Evolutionary conservation across 331 rosid genomes (phyloP).

Genomic region (Acacia concinna): DNA sequence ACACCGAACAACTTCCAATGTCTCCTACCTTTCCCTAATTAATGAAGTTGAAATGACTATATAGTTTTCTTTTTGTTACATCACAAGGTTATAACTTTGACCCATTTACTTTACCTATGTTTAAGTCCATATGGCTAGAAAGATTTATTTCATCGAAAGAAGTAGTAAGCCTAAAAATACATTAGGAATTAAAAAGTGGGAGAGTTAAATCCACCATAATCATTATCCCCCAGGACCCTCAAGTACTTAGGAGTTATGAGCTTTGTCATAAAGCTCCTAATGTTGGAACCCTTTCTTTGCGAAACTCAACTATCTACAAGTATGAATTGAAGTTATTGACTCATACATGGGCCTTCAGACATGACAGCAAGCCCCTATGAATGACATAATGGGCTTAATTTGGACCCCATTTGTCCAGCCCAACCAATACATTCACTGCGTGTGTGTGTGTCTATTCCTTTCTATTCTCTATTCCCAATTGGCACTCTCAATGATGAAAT

Average conservation of each 20-base stretch:
- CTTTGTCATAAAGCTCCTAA: too few species aligned
- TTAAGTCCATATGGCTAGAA: not conserved
- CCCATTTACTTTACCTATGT: not conserved
- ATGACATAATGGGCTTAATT: not conserved
- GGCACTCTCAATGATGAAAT: too few species aligned
- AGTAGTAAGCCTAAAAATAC: not conserved
- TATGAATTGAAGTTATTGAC: not conserved
- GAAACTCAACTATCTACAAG: not conserved
- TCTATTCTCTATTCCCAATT: too few species aligned
- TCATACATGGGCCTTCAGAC: not conserved
- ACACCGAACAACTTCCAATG: too few species aligned
- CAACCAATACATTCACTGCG: not conserved
- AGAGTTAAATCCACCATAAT: too few species aligned
- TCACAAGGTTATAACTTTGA: not conserved
- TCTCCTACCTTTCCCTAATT: too few species aligned
- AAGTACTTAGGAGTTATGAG: too few species aligned
- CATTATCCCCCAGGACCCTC: too few species aligned
- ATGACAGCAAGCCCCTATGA: not conserved
- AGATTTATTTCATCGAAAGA: not conserved
- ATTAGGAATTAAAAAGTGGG: not conserved
- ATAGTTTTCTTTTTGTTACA: not conserved
- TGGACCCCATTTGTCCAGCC: not conserved
- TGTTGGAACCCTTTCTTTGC: too few species aligned
- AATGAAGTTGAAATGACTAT: too few species aligned
- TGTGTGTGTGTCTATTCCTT: slow-evolving; percentile 25